Evolutionary conservation across 1,284 basidiomycete species (phyloP), one percentile per base, ranked within the genome.

Genomic region (Ganoderma boninense): DNA sequence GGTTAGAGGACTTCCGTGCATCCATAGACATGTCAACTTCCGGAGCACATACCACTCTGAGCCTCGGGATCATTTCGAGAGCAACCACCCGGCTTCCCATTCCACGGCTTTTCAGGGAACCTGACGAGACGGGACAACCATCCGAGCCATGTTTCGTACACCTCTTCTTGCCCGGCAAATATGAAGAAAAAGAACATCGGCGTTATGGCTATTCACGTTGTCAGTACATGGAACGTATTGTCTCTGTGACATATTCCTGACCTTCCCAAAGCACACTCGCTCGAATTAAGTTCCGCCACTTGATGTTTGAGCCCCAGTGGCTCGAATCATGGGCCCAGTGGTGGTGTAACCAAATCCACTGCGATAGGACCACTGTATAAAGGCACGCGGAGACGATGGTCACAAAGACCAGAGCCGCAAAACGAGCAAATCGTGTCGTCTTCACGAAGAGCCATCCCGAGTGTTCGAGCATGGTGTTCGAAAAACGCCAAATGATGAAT

Each of bases 121-220:
- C 20, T 57, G 14, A 70, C 13, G 20, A 72, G 7, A 32, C 54
- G 62, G 26, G 65, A 71, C 13, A 72, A 42, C 73, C 73, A 78
- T 5, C 66, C 70, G 5, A 67, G 52, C 78, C 78, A 79, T 4
- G 75, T 73, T 56, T 73, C 70, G 44, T 76, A 78, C 2, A 79
- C 73, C 40, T 78, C 76, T 46, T 78, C 74, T 40, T 78, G 78
- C 0, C 77, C 78, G 0, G 75, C 76, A 66, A 79, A 78, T 23
- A 79, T 77, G 42, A 75, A 18, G 70, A 79, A 78, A 54, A 77
- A 75, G 5, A 78, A 64, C 2, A 76, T 63, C 0, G 76, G 75
- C 0, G 74, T 75, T 3, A 76, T 64, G 1, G 77, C 78, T 79
- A 23, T 20, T 2, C 14, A 14, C 44, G 38, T 11, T n/a, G 14